Evolutionary conservation across 2,329 filamentous ascomycete species (phyloP).

Genomic region (Colletotrichum higginsianum): DNA sequence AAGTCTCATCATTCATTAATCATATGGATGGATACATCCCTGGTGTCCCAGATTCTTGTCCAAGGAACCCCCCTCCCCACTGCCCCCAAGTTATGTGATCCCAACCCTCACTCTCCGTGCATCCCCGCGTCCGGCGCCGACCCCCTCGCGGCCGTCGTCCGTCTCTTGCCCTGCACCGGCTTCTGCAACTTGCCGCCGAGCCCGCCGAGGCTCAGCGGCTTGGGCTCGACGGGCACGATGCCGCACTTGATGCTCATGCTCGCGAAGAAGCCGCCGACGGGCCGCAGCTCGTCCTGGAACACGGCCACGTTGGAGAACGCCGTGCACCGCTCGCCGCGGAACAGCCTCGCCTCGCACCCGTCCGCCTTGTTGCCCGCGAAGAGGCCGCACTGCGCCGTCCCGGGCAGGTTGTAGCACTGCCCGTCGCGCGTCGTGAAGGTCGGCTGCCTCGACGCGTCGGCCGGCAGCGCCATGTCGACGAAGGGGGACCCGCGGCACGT

Average conservation of each 20-base stretch:
- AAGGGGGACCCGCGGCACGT: constrained; percentile 33
- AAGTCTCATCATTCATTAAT: constrained; percentile 2
- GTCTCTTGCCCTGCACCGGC: constrained; percentile 12
- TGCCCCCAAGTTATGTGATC: no score
- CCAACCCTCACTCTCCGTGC: neutral
- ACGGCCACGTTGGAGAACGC: constrained; percentile 35
- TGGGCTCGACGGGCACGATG: constrained; percentile 31
- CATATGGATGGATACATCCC: neutral
- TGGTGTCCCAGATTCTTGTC: no score
- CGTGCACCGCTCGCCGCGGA: constrained; percentile 30
- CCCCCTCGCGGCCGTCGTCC: constrained; percentile 5
- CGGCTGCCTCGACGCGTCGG: constrained; percentile 25
- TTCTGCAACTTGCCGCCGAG: constrained; percentile 36
- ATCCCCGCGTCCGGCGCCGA: constrained; percentile 13
- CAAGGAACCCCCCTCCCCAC: neutral
- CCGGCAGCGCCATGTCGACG: constrained; percentile 22
- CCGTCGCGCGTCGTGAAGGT: constrained; percentile 20
- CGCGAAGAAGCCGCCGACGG: constrained; percentile 35
- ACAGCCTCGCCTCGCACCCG: constrained; percentile 40
- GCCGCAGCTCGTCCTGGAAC: constrained; percentile 31
- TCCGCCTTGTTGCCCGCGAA: constrained; percentile 39
- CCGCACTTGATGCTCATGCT: constrained; percentile 40
- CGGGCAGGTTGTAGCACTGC: constrained; percentile 38
- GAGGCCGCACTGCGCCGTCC: constrained; percentile 34
- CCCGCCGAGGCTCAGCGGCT: constrained; percentile 32